Base-by-base conservation (phyloP, 192 early-diverging fungal species). In the Coemansia asiatica region DNA sequence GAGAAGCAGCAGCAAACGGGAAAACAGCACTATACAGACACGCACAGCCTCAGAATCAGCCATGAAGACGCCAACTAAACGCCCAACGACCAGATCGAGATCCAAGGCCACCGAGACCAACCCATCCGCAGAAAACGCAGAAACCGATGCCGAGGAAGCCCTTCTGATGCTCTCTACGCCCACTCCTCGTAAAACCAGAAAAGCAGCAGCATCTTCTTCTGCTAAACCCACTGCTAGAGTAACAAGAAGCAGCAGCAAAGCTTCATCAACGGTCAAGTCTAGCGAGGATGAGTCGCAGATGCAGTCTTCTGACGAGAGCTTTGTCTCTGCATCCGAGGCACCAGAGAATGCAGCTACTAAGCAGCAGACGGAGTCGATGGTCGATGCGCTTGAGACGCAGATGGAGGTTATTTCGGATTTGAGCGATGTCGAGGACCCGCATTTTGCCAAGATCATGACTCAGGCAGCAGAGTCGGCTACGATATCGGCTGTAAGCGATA, bases 361-460 rank as follows among this genome's bases (percentile, higher is more conserved):
- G 35, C 6, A 36, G 35, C 13, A 6, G 13, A 36, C 35, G 13
- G 35, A 36, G 35, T 36, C 35, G 6, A 36, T 36, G 35, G 13
- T 36, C 35, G 35, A 36, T 36, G 54, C 54, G 25, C 13, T 36
- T 26, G 51, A 54, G 8, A 59, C 6, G 67, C 40, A 0, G 62
- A 57, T 2, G 26, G 71, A 56, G 25, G 77, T 74, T 7, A 80
- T 80, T 50, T 81, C 78, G 6, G 78, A 81, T 56, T 57, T 81
- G 57, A 81, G 78, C 66, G 78, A 81, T 22, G 50, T 75, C 26
- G 78, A 72, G 3, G 72, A 81, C 63, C 78, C 78, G 28, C 78
- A 74, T 26, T 81, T 81, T 27, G 64, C 72, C 5, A 59, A 61
- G 29, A 67, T 80, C 31, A 80, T 80, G 77, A 64, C 72, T 7